Percentiles rank a stretch among this genome's conserved stretches.
Conservation (phyloP, 2,329 filamentous ascomycete species). For the Aureobasidium sp. region DNA sequence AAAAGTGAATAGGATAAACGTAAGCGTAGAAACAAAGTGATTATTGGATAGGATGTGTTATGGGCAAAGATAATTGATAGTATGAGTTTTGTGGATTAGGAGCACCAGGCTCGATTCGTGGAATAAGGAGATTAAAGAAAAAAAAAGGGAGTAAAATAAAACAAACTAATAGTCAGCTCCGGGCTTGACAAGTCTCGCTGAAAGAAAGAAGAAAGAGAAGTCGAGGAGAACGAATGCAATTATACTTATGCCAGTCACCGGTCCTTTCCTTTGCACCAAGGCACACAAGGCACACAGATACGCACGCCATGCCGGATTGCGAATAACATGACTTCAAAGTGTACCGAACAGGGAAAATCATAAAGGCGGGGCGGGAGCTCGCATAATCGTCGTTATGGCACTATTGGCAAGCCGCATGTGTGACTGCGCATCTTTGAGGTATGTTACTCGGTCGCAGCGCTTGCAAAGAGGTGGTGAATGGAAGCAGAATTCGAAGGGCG, state of each 20-base stretch:
- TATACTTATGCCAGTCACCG: slow-evolving; percentile 18
- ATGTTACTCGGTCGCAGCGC: slow-evolving; percentile 6
- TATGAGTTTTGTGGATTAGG: slow-evolving; percentile 23
- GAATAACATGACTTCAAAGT: neutral
- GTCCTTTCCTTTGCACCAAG: neutral
- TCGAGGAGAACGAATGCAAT: slow-evolving; percentile 17
- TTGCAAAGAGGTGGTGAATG: neutral
- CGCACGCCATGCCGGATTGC: slow-evolving; percentile 2
- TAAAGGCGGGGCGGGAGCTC: slow-evolving; percentile 14
- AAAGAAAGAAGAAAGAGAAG: slow-evolving; percentile 31
- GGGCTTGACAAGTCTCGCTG: slow-evolving; percentile 45
- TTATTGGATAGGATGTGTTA: slow-evolving; percentile 19
- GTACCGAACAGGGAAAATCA: slow-evolving; percentile 8
- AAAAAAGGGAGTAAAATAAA: slow-evolving; percentile 30
- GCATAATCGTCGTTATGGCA: slow-evolving; percentile 13
- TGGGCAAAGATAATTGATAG: slow-evolving; percentile 17
- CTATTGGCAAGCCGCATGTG: slow-evolving; percentile 19
- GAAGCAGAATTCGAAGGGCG: slow-evolving; percentile 1
- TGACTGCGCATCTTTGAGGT: slow-evolving; percentile 1
- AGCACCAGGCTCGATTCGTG: slow-evolving; percentile 43
- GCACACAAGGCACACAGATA: slow-evolving; percentile 7
- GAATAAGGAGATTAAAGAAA: slow-evolving; percentile 26
- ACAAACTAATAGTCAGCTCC: slow-evolving; percentile 45
- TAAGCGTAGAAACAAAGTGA: slow-evolving; percentile 21
- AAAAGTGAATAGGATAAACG: slow-evolving; percentile 19